Evolutionary conservation across 371 early-diverging fungal species (phyloP).

Genomic region (Entomophthora muscae): DNA sequence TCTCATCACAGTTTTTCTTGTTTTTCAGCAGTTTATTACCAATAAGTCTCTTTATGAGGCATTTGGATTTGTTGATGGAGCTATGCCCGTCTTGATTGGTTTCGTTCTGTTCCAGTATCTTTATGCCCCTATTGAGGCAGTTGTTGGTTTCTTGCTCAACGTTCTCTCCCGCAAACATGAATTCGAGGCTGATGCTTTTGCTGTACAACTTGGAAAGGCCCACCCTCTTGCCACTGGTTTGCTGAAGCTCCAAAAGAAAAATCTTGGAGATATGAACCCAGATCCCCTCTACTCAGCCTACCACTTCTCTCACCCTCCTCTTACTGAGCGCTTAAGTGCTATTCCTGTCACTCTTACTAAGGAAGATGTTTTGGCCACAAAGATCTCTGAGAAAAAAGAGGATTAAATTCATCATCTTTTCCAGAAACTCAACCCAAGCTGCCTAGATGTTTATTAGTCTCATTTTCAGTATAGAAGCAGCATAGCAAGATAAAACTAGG

Average conservation of each 20-base stretch:
- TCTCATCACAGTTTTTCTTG: conserved; percentile 60
- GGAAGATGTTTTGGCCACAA: neutral
- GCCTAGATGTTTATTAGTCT: too few species aligned
- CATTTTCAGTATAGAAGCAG: too few species aligned
- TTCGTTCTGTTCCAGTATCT: conserved; percentile 72
- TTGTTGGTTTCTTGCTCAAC: conserved; percentile 60
- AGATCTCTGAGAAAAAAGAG: neutral
- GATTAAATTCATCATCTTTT: neutral
- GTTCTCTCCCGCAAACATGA: conserved; percentile 74
- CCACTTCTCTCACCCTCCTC: conserved; percentile 87
- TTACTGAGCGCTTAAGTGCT: conserved; percentile 74
- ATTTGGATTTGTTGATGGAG: conserved; percentile 55
- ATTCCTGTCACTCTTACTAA: conserved; percentile 15
- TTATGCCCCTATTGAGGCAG: conserved; percentile 56
- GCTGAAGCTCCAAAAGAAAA: conserved; percentile 81
- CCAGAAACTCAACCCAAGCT: too few species aligned
- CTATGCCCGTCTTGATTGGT: conserved; percentile 65
- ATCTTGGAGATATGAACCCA: conserved; percentile 72
- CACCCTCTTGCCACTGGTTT: conserved; percentile 56
- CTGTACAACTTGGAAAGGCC: conserved; percentile 74
- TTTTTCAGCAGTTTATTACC: conserved; percentile 59
- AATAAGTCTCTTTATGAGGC: conserved; percentile 49
- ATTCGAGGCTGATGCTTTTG: conserved; percentile 92
- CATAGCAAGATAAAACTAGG: too few species aligned
- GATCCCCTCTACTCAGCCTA: conserved; percentile 85